Evolutionary conservation across 352 stramenopile genomes (phyloP).

Genomic region (Pythium angustatum): DNA sequence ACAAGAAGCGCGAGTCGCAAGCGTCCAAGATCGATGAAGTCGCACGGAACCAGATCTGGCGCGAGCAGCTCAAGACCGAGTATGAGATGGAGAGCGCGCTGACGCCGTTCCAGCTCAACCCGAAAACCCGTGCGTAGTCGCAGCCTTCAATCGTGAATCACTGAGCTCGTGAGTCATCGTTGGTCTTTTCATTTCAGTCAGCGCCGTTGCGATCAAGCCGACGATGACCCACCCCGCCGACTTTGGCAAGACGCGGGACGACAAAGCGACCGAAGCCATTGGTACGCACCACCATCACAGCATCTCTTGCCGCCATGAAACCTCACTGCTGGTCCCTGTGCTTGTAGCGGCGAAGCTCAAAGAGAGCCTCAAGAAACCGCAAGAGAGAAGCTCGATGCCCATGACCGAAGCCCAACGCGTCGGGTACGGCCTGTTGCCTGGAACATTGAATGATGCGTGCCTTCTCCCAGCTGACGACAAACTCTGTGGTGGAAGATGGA

Average conservation of each 20-base stretch:
- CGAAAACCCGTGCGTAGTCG: conserved; percentile 70
- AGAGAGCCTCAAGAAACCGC: conserved; percentile 62
- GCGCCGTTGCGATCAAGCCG: conserved; percentile 72
- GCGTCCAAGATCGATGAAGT: conserved; percentile 86
- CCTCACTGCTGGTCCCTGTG: neutral
- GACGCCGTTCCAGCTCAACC: conserved; percentile 84
- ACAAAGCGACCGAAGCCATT: conserved; percentile 56
- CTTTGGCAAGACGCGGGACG: conserved; percentile 60
- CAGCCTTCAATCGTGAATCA: neutral
- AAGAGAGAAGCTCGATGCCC: conserved; percentile 61
- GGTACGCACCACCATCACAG: conserved; percentile 29
- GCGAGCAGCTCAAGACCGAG: conserved; percentile 85
- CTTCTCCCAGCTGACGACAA: no score
- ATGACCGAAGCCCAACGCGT: conserved; percentile 79
- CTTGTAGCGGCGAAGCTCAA: conserved; percentile 60
- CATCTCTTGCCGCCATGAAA: no score
- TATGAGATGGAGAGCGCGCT: conserved; percentile 74
- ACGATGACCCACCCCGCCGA: conserved; percentile 73
- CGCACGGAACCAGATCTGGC: conserved; percentile 86
- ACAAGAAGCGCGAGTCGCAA: conserved; percentile 77
- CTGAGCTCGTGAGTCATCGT: neutral
- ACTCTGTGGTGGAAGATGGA: conserved; percentile 40
- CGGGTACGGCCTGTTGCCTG: conserved; percentile 37
- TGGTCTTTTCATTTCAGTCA: conserved; percentile 42
- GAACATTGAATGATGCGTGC: no score